Conservation (phyloP, 2,329 filamentous ascomycete species). For the Pezicula radicicola region DNA sequence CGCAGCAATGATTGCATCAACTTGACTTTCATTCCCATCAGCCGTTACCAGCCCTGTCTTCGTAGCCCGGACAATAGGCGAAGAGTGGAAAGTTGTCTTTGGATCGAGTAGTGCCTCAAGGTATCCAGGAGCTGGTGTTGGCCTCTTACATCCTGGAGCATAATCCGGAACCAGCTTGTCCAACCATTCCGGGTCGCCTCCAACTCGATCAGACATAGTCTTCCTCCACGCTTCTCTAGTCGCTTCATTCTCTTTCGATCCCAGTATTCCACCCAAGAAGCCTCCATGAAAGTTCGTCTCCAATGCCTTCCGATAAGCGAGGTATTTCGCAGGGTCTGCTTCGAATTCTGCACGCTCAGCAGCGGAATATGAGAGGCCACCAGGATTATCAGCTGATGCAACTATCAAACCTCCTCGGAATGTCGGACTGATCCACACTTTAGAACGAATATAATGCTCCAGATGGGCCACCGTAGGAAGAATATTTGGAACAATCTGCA, state of each 20-base stretch:
- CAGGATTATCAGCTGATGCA: conserved; percentile 6
- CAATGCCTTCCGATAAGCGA: conserved; percentile 18
- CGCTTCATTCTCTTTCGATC: conserved; percentile 32
- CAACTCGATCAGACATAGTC: conserved; percentile 35
- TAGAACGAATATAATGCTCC: conserved; percentile 42
- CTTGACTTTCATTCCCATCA: conserved; percentile 15
- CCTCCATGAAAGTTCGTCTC: conserved; percentile 1
- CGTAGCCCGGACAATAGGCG: conserved; percentile 41
- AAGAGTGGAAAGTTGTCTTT: conserved; percentile 30
- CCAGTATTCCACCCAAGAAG: conserved; percentile 20
- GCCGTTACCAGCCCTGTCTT: conserved; percentile 27
- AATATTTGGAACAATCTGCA: conserved; percentile 45
- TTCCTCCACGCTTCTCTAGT: conserved; percentile 26
- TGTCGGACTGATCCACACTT: conserved; percentile 42
- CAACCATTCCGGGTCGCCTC: conserved; percentile 31
- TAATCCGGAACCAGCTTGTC: conserved; percentile 36
- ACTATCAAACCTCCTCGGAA: conserved; percentile 37
- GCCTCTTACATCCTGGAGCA: conserved; percentile 36
- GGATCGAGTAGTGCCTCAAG: conserved; percentile 28
- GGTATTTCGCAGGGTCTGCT: neutral
- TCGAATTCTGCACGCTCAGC: neutral
- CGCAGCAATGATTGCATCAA: conserved; percentile 27
- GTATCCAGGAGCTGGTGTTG: conserved; percentile 34
- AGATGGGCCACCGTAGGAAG: conserved; percentile 37
- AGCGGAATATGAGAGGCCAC: neutral